phyloP scores from a whole-genome alignment of 139 green algal genomes.

The Zygnema cylindricum region DNA sequence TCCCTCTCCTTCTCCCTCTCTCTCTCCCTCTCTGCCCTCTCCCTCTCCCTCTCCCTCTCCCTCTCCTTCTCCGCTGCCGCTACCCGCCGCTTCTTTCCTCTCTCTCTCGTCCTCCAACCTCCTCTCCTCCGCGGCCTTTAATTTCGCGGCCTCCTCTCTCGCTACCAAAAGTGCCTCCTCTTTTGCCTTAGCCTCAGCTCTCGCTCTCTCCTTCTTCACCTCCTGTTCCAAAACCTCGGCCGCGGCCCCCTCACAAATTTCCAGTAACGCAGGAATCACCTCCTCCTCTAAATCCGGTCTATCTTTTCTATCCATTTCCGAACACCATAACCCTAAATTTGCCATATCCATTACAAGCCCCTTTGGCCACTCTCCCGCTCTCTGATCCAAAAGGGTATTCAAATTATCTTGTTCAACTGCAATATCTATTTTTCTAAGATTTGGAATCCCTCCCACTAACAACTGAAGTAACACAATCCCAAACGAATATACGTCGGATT shows the following conservation, averaged over 20 bases:
- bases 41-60: background rate
- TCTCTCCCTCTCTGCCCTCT: no score
- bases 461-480: conserved; percentile 65
- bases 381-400: conserved; percentile 15
- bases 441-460: conserved; percentile 30
- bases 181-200: background rate
- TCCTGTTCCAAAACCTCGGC: conserved; percentile 1
- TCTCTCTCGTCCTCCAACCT: background rate
- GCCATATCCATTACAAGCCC: conserved; percentile 28
- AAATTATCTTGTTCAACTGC: conserved; percentile 27
- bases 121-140: background rate
- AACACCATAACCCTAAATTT: conserved; percentile 24
- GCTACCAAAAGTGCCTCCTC: no score
- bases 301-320: conserved; percentile 40
- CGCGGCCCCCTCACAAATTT: conserved; percentile 33
- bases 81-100: background rate
- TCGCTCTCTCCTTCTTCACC: conserved; percentile 24
- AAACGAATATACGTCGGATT: conserved; percentile 66
- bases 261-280: conserved; percentile 34
- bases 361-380: conserved; percentile 29
- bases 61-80: background rate
- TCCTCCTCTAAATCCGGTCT: conserved; percentile 32
- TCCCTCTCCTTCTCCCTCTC: background rate
- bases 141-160: conserved; percentile 21
- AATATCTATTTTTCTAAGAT: conserved; percentile 19